Evolutionary conservation across 192 early-diverging fungal genomes (phyloP), one percentile per base, ranked within the genome.

Genomic region (Coemansia sp.): DNA sequence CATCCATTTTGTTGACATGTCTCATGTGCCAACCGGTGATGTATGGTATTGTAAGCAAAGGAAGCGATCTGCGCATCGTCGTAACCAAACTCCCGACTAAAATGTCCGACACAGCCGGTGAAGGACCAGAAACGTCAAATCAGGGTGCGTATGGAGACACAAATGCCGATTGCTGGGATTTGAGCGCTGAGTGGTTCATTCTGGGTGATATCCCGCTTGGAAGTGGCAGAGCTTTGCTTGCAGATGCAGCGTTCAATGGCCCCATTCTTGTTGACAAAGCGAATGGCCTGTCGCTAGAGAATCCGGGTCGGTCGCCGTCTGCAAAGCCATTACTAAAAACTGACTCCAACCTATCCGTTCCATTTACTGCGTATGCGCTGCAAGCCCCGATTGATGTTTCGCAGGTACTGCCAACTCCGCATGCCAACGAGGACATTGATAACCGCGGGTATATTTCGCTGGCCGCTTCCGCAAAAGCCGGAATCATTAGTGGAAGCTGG

Each of bases 171-270:
- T 59, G 68, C 47, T 77, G 75, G 80, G 72, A 77, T 11, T 19
- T 82, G 39, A 75, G 75, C 52, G 80, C 69, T 5, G 80, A 82
- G 37, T 82, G 80, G 80, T 77, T 82, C 64, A 82, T 82, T 49
- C 46, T 82, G 16, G 80, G 72, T n/a, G 62, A 59, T n/a, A 55
- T 64, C 3, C 70, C 68, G 8, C 68, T 71, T 0, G 74, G 65
- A 18, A 65, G 37, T 8, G 56, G 46, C 37, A 65, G 74, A 40
- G 62, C 61, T 11, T 59, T 40, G 61, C 54, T 77, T 39, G 65
- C 64, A 9, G 58, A 48, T 19, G 69, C 69, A 19, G 69, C 62
- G n/a, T 71, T 71, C 39, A 48, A 51, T 16, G 42, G 63, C 37
- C 49, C 54, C 13, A 6, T 1, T 5, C 57, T 59, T 18, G n/a